These are phyloP conservation scores for Suillus subluteus DNA, from an alignment of 768 basidiomycete genomes.

Conservation along the genomic window DNA sequence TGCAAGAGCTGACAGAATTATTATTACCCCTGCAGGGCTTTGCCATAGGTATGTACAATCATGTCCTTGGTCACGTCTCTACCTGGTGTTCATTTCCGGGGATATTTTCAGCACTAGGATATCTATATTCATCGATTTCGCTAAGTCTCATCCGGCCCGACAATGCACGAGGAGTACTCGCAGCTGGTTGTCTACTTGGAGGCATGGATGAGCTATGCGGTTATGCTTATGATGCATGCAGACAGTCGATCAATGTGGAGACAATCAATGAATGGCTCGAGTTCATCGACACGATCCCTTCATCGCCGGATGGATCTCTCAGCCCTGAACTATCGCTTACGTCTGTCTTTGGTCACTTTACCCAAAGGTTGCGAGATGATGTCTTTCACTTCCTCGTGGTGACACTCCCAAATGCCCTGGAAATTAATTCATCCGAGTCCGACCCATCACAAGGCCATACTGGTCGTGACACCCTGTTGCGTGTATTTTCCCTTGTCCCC, in stretches of 20 bases:
- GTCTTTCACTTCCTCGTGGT: slow-evolving; percentile 79
- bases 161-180: slow-evolving; percentile 85
- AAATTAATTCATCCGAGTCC: slow-evolving; percentile 47
- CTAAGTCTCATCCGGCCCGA: slow-evolving; percentile 68
- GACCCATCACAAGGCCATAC: slow-evolving; percentile 38
- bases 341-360: slow-evolving; percentile 77
- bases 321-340: slow-evolving; percentile 49
- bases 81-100: slow-evolving; percentile 24
- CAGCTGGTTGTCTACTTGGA: slow-evolving; percentile 82
- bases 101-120: slow-evolving; percentile 64
- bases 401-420: slow-evolving; percentile 69
- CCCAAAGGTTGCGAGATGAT: slow-evolving; percentile 74
- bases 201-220: slow-evolving; percentile 86
- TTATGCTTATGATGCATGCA: slow-evolving; percentile 78
- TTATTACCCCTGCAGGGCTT: slow-evolving; percentile 55
- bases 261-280: slow-evolving; percentile 78
- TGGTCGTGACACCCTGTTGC: slow-evolving; percentile 72
- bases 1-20: slow-evolving; percentile 22
- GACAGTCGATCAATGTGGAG: slow-evolving; percentile 73
- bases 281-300: slow-evolving; percentile 66
- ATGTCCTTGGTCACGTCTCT: slow-evolving; percentile 16
- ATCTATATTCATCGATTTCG: slow-evolving; percentile 77
- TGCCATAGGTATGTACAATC: slow-evolving; percentile 59
- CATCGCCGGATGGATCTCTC: slow-evolving; percentile 48
- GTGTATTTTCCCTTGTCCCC: slow-evolving; percentile 78